These are phyloP conservation scores for Mycena epipterygia DNA, from an alignment of 768 basidiomycete genomes.

Conservation along the genomic window DNA sequence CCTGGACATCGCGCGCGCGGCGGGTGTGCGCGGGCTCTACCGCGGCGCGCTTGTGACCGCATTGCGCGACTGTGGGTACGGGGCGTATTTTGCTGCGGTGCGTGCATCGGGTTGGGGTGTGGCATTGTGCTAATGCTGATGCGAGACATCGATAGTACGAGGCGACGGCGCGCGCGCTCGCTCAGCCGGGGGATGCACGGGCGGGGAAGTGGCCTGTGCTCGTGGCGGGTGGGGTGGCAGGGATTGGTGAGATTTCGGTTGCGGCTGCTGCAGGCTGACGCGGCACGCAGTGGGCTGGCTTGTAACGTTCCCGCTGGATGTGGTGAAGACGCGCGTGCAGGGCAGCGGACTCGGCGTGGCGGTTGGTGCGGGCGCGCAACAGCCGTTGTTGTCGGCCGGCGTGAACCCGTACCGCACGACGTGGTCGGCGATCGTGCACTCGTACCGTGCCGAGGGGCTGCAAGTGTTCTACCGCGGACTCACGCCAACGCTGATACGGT, in stretches of 20 bases:
- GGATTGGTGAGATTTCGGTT: conserved; percentile 58
- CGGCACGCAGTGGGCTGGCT: conserved; percentile 72
- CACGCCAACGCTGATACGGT: conserved; percentile 86
- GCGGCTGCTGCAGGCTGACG: neutral
- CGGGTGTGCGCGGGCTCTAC: conserved; percentile 79
- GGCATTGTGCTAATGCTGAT: neutral
- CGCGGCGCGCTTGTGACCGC: conserved; percentile 83
- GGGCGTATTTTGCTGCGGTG: conserved; percentile 87
- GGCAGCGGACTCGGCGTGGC: conserved; percentile 48
- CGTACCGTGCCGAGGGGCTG: conserved; percentile 75
- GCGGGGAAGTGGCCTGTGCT: conserved; percentile 63
- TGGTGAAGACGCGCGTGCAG: conserved; percentile 92
- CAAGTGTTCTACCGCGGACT: conserved; percentile 84
- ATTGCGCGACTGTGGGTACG: conserved; percentile 85
- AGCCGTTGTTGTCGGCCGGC: conserved; percentile 23
- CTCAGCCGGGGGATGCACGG: conserved; percentile 38
- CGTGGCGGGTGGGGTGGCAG: conserved; percentile 82
- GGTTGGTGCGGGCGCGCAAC: conserved; percentile 10
- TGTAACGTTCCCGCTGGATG: conserved; percentile 89
- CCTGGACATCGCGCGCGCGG: conserved; percentile 63
- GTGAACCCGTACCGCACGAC: conserved; percentile 71
- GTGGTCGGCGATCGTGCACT: conserved; percentile 68
- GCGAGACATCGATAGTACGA: conserved; percentile 63
- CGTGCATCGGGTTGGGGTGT: conserved; percentile 39
- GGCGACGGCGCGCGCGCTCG: conserved; percentile 68